Conservation (phyloP, 2,329 filamentous ascomycete genomes). For the Amesomyces nigricolor region DNA sequence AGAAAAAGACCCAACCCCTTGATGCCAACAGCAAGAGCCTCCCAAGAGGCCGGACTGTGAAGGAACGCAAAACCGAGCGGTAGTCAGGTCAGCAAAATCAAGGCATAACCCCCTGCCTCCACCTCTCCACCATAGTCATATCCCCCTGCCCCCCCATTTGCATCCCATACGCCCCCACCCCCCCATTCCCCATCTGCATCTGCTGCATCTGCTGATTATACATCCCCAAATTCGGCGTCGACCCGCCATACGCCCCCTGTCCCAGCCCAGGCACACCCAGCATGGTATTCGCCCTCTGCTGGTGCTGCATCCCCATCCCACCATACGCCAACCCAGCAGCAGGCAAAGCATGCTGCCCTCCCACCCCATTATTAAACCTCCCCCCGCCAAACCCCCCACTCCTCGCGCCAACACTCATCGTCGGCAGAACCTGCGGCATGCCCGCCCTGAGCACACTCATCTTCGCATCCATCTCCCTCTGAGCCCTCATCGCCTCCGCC, state of each 20-base stretch:
- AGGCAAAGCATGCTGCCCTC: constrained; percentile 30
- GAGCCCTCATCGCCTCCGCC: constrained; percentile 38
- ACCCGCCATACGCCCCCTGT: constrained; percentile 6
- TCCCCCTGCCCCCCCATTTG: constrained; percentile 25
- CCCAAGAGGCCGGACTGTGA: too few species aligned
- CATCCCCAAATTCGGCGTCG: constrained; percentile 12
- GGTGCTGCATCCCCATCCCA: constrained; percentile 9
- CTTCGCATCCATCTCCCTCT: constrained; percentile 42
- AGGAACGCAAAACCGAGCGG: too few species aligned
- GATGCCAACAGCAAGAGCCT: too few species aligned
- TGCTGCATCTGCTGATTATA: constrained; percentile 11
- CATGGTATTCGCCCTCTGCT: constrained; percentile 13
- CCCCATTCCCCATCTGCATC: background rate
- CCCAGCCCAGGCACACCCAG: background rate
- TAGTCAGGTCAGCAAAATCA: background rate
- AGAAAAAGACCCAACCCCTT: too few species aligned
- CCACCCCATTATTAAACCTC: constrained; percentile 49
- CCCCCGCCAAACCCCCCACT: constrained; percentile 47
- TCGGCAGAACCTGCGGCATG: constrained; percentile 41
- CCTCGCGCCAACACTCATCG: constrained; percentile 28
- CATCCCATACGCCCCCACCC: background rate
- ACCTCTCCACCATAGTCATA: constrained; percentile 32
- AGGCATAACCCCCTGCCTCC: constrained; percentile 31
- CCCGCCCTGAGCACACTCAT: constrained; percentile 45
- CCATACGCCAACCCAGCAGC: constrained; percentile 1